Evolutionary conservation across 1,284 basidiomycete genomes (phyloP), one percentile per base, ranked within the genome.

Genomic region (Serendipita sp.): DNA sequence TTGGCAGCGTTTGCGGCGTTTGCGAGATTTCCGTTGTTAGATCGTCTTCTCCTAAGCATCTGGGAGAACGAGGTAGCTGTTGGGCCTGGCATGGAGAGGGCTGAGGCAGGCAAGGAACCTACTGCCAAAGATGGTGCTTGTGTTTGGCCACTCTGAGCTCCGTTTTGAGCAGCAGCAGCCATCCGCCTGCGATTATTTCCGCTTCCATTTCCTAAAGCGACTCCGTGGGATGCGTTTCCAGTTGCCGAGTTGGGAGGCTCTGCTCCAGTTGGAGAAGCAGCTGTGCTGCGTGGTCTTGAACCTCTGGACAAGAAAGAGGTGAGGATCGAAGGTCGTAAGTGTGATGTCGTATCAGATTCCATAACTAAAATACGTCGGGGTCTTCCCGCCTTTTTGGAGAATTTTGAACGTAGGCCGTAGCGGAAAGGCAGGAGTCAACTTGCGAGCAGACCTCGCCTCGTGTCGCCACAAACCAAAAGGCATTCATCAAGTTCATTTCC

Each of bases 301-400:
- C 49, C 49, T 15, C 49, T 15, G 15, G 49, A 53, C 12, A 53
- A 26, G 30, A 53, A 53, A 10, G 49, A 53, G 49, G 49, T 53
- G 10, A 53, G 49, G 26, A 53, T 12, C 10, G 49, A 53, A 12
- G 49, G 49, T 26, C 49, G 49, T 53, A 53, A 26, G 30, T 53
- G 49, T 26, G 49, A 53, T 29, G 49, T 53, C 26, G 49, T 53
- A 26, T 53, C 49, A 26, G 49, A 53, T 53, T 53, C 49, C 49
- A 53, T 53, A n/a, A 44, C 17, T 44, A 44, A 12, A 22, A 22
- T 22, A 22, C 22, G 22, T 22, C 22, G 22, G 22, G 22, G 22
- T 22, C 1, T 1, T 22, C 22, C 42, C 12, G 17, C 12, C 42
- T 44, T 44, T 44, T 44, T 44, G 42, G 42, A 12, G 42, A 12